Base-by-base conservation (phyloP, 2,329 filamentous ascomycete species). In the Colletotrichum euphorbiae region DNA sequence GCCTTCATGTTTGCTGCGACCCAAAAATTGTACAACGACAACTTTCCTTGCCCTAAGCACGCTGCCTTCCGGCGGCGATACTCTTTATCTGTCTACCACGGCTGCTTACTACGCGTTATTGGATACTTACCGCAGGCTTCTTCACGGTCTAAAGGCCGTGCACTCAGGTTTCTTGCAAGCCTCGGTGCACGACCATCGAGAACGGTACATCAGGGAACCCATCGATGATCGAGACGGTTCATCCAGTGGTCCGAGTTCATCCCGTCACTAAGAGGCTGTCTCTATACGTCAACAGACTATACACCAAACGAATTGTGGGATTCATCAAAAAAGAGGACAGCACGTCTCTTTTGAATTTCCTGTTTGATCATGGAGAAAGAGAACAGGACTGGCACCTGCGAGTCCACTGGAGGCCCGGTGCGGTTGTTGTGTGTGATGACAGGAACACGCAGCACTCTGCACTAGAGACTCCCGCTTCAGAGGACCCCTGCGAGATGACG, bases 351-450 rank as follows among this genome's bases (percentile, higher is more conserved):
- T n/a, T 65, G 13, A 31, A 11, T 4, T 60, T 65, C 51, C 38
- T 65, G 36, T 60, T 59, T 8, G 55, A 65, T 15, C 62, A 60
- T 21, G 60, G 52, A 19, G 55, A 58, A 15, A 59, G 55, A 21
- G 55, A 33, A 3, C 54, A 51, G 28, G 54, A 65, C 1, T 65
- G 52, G 33, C 62, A 60, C 2, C 0, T 45, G 13, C 9, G 55
- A 15, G 36, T 60, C 9, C 43, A 60, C 17, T 65, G 62, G 58
- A 54, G 43, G 24, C 54, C 36, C 1, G 55, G 46, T 1, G 43
- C 33, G 21, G 46, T 62, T 13, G 43, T 52, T 1, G 55, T 65
- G 5, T 65, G 45, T 21, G 54, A 65, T n/a, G n/a, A n/a, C n/a
- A n/a, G n/a, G n/a, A n/a, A n/a, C n/a, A n/a, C n/a, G n/a, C n/a